These are phyloP conservation scores for Botryotinia convoluta DNA, from an alignment of 2,329 filamentous ascomycete genomes.

Conservation along the genomic window DNA sequence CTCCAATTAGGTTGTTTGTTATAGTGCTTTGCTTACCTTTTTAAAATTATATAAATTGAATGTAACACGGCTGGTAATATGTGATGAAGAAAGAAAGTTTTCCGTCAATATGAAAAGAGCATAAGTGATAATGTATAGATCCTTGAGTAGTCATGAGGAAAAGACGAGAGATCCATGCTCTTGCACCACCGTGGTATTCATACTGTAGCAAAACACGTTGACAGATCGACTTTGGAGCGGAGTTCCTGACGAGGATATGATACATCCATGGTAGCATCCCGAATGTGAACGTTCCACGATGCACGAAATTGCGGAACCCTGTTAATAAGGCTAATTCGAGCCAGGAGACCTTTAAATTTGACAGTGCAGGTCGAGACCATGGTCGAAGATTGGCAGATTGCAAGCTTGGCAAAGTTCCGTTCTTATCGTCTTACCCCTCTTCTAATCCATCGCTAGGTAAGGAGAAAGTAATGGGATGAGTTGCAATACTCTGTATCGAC, in stretches of 20 bases:
- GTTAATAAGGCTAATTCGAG: background rate
- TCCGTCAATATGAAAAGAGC: background rate
- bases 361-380: constrained; percentile 9
- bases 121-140: background rate
- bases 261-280: constrained; percentile 17
- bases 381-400: constrained; percentile 12
- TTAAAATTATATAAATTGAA: background rate
- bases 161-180: background rate
- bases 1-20: background rate
- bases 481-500: background rate
- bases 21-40: constrained; percentile 3
- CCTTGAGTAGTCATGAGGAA: background rate
- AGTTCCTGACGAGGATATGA: constrained; percentile 15
- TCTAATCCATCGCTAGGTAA: constrained; percentile 13
- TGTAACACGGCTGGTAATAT: background rate
- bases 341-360: background rate
- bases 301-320: constrained; percentile 19
- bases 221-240: constrained; percentile 7
- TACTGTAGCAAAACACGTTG: constrained; percentile 11
- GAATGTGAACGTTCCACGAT: constrained; percentile 21
- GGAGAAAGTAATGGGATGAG: background rate
- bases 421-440: constrained; percentile 21
- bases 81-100: background rate
- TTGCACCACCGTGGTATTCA: background rate
- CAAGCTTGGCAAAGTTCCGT: constrained; percentile 7